Base-by-base conservation (phyloP, 768 basidiomycete species). In the Naematelia aurantialba region DNA sequence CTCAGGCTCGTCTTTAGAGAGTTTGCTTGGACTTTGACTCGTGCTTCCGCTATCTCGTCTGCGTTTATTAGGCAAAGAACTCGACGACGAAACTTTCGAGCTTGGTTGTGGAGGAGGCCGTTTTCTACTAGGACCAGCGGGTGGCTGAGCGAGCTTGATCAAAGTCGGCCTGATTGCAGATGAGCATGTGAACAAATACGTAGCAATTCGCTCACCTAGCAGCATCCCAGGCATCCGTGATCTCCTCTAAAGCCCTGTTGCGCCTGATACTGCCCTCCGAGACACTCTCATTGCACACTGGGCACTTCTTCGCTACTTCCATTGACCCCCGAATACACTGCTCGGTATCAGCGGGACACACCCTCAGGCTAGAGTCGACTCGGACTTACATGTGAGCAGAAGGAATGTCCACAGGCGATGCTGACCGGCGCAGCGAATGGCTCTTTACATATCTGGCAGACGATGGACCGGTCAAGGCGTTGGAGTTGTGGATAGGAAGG, bases 381-480 rank as follows among this genome's bases (percentile, higher is more conserved):
- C n/a, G 10, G 13, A 47, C 69, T 58, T 46, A 73, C 75, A 34
- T 67, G 53, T 5, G 75, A 76, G 78, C 89, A 91, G 72, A 90
- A 91, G 49, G 84, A 86, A 68, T 91, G 89, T 0, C 88, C 89
- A 69, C 89, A 91, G 4, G 74, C 74, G 3, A 91, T 81, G 2
- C 83, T 84, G 25, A 91, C 85, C 3, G 89, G 89, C 0, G 82
- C 88, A 52, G 83, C 82, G 67, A 84, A 88, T 30, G 85, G 80
- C 59, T 89, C 87, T 39, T 85, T 81, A 70, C 89, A 91, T 55
- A 91, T 89, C 25, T 82, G 81, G 66, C 89, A 91, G 14, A 87
- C 81, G 59, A 88, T 78, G 10, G 85, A 81, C 19, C 81, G 73
- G 65, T 91, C 89, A 17, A 91, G 74, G 26, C 79, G 78, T 24